Evolutionary conservation across 306 rosid genomes (phyloP).

Genomic region (Castanea sativa): DNA sequence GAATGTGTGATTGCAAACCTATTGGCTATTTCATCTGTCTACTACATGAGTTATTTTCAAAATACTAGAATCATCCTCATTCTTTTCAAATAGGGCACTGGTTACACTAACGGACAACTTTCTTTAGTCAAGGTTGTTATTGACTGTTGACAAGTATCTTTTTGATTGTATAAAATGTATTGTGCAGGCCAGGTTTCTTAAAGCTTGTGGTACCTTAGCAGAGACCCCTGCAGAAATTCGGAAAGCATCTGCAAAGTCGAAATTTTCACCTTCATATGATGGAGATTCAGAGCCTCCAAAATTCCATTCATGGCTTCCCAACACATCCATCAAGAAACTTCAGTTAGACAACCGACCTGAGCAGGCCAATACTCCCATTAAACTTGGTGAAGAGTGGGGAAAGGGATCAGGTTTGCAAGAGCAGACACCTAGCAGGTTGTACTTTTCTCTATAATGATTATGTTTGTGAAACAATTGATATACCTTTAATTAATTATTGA

Average conservation of each 20-base stretch:
- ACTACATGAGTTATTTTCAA: not conserved
- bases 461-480: not conserved
- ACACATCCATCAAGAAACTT: conserved; percentile 51
- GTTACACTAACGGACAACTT: not conserved
- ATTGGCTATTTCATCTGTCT: too few species aligned
- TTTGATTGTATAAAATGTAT: not conserved
- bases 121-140: not conserved
- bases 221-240: conserved; percentile 84
- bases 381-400: conserved; percentile 43
- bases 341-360: conserved; percentile 39
- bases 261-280: conserved; percentile 42
- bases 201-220: conserved; percentile 76
- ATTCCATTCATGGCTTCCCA: conserved; percentile 69
- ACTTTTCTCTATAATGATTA: conserved; percentile 9
- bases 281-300: conserved; percentile 36
- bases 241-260: conserved; percentile 50
- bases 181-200: conserved; percentile 85
- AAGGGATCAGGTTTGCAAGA: conserved; percentile 36
- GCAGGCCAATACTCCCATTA: conserved; percentile 47
- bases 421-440: conserved; percentile 76
- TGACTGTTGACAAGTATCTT: not conserved
- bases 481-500: not conserved
- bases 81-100: not conserved
- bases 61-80: not conserved
- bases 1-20: too few species aligned